Conservation (phyloP, 768 basidiomycete genomes). For the Phallus indusiatus region DNA sequence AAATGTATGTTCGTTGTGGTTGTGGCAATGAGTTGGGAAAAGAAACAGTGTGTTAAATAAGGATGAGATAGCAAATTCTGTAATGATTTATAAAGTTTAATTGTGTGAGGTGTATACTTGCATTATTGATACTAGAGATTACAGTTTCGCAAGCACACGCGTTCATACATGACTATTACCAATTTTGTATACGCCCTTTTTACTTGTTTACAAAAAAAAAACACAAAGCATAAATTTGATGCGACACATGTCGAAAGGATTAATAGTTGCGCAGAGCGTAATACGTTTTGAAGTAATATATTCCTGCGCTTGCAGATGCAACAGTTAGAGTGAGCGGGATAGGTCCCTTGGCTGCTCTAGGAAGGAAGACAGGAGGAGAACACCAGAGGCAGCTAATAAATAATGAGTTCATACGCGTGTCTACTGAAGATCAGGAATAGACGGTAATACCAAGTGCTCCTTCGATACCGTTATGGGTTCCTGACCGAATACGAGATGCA, state of each 20-base stretch:
- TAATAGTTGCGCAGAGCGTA: constrained; percentile 9
- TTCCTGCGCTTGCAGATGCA: constrained; percentile 48
- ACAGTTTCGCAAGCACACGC: no score
- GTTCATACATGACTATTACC: no score
- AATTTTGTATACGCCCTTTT: no score
- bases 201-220: no score
- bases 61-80: no score
- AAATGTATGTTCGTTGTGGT: no score
- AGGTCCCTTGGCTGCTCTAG: constrained; percentile 64
- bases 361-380: constrained; percentile 69
- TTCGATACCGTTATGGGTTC: constrained; percentile 65
- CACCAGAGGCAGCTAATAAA: constrained; percentile 57
- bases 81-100: no score
- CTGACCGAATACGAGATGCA: constrained; percentile 64
- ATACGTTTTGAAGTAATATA: constrained; percentile 41
- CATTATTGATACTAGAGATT: no score
- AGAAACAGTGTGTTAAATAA: no score
- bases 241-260: not conserved
- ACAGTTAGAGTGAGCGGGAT: constrained; percentile 55
- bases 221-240: no score
- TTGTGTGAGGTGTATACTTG: no score
- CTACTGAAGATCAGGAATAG: not conserved
- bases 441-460: constrained; percentile 53
- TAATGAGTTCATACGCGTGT: not conserved
- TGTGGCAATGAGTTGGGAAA: no score